phyloP scores from a whole-genome alignment of 2,329 filamentous ascomycete species.

The Ophiostoma australiae region DNA sequence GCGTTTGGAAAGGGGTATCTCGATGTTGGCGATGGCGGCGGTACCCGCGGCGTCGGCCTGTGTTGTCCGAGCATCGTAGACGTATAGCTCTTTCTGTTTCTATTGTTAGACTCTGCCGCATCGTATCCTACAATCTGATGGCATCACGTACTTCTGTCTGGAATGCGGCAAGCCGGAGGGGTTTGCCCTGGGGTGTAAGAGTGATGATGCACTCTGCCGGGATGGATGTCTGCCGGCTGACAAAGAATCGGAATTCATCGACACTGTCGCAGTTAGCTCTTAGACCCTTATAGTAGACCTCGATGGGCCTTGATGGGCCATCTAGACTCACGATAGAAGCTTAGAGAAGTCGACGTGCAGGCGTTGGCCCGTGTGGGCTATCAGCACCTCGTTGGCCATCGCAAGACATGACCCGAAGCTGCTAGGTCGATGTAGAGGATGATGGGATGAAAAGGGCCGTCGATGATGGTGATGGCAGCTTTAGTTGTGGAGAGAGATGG shows the following conservation, averaged over 20 bases:
- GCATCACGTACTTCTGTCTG: constrained; percentile 64
- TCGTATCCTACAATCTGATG: not conserved
- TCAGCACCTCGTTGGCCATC: constrained; percentile 86
- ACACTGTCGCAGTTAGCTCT: constrained; percentile 48
- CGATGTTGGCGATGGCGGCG: constrained; percentile 41
- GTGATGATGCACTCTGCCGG: constrained; percentile 75
- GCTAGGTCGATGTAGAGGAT: constrained; percentile 2
- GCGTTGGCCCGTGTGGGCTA: constrained; percentile 88
- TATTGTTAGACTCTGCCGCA: not conserved
- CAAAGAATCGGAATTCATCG: constrained; percentile 79
- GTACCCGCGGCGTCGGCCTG: constrained; percentile 49
- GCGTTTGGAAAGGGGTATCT: constrained; percentile 48
- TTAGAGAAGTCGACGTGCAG: constrained; percentile 71
- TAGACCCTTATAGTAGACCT: not conserved
- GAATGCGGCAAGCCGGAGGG: constrained; percentile 74
- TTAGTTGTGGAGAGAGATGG: not conserved
- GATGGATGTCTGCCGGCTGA: constrained; percentile 69
- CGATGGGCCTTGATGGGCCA: not conserved
- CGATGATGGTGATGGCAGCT: not conserved
- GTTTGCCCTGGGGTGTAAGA: constrained; percentile 78
- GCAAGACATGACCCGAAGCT: constrained; percentile 45
- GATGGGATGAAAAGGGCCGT: not conserved
- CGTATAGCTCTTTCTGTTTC: constrained; percentile 69
- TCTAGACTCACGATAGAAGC: constrained; percentile 63
- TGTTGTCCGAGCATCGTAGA: constrained; percentile 80